Evolutionary conservation across 192 early-diverging fungal species (phyloP).

Genomic region (Entomortierella beljakovae): DNA sequence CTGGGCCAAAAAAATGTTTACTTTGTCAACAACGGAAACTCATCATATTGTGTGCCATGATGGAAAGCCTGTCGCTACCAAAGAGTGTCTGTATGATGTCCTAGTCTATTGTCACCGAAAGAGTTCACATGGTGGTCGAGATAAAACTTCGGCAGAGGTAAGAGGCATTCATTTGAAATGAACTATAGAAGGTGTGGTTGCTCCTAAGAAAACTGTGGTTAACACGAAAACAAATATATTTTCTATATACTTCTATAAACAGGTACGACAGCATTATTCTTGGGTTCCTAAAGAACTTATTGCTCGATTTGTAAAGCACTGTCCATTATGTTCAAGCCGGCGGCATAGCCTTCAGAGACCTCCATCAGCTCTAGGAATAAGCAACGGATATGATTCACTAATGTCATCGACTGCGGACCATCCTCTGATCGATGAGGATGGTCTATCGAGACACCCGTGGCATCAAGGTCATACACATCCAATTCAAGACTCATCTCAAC

Average conservation of each 20-base stretch:
- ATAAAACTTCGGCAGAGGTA: constrained; percentile 68
- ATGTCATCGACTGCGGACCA: neutral
- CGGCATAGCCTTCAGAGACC: constrained; percentile 46
- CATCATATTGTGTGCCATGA: constrained; percentile 60
- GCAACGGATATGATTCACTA: neutral
- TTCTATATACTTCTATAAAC: neutral
- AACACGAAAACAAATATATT: neutral
- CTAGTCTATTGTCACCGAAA: constrained; percentile 60
- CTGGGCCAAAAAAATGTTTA: constrained; percentile 70
- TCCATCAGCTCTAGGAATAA: neutral
- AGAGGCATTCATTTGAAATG: too few relatives aligned
- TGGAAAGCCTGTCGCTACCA: constrained; percentile 64
- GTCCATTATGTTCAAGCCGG: constrained; percentile 55
- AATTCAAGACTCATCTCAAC: neutral
- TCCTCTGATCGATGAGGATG: neutral
- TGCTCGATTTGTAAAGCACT: constrained; percentile 60
- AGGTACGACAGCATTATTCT: constrained; percentile 59
- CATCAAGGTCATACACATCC: neutral
- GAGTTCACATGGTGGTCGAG: constrained; percentile 64
- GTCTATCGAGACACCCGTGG: neutral
- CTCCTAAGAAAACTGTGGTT: neutral
- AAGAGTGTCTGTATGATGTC: constrained; percentile 63
- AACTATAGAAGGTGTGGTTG: too few relatives aligned
- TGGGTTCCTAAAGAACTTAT: constrained; percentile 65
- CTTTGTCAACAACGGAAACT: constrained; percentile 43